phyloP scores from a whole-genome alignment of 805 yeast genomes.

The Hanseniaspora pseudoguilliermondii region DNA sequence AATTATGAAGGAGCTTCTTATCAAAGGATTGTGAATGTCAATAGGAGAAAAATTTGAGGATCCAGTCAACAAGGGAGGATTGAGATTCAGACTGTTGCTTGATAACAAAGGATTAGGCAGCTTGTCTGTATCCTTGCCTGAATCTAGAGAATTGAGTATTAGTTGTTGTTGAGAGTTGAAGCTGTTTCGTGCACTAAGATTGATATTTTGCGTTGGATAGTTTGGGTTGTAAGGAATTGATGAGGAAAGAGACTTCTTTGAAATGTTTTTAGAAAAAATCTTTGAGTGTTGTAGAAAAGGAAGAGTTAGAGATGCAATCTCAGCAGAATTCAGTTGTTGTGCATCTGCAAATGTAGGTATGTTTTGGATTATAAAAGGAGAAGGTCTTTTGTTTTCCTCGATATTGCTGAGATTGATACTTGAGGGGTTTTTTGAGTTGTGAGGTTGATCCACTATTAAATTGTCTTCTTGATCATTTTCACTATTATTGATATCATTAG shows the following conservation, averaged over 20 bases:
- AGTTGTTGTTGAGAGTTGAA: not conserved
- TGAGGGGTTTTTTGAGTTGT: not conserved
- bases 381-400: not conserved
- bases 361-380: not conserved
- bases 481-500: not conserved
- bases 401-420: not conserved
- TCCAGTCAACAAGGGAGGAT: not conserved
- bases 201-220: not conserved
- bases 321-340: no score
- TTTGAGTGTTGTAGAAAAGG: not conserved
- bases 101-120: not conserved
- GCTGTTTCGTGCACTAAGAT: not conserved
- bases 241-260: not conserved
- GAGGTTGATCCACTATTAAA: not conserved
- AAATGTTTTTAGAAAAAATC: not conserved
- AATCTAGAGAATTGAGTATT: not conserved
- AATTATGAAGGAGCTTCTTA: not conserved
- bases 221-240: not conserved
- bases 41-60: slow-evolving; percentile 4
- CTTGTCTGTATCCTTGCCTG: not conserved
- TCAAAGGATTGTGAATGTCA: not conserved
- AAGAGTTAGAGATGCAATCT: no score
- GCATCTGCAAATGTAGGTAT: no score
- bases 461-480: not conserved
- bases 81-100: not conserved